These are phyloP conservation scores for Diaporthe caulivora DNA, from an alignment of 2,329 filamentous ascomycete species.

Conservation along the genomic window DNA sequence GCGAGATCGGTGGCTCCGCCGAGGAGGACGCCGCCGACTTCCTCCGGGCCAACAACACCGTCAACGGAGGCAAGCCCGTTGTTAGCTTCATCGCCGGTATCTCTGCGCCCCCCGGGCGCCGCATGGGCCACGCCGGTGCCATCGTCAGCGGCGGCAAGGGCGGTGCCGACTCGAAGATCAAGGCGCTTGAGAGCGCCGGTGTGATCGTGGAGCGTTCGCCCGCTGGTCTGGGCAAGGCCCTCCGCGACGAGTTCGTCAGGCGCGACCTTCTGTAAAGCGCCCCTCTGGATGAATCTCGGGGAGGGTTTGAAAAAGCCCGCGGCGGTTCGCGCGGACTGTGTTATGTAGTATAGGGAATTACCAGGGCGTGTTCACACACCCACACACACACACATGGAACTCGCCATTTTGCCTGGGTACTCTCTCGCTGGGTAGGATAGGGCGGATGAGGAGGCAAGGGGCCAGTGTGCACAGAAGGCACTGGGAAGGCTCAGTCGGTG, in stretches of 20 bases:
- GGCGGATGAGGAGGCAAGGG: constrained; percentile 10
- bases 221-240: constrained; percentile 89
- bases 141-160: constrained; percentile 98
- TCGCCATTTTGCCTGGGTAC: constrained; percentile 5
- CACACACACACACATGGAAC: not conserved
- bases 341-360: constrained; percentile 35
- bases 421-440: not conserved
- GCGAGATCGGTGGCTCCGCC: constrained; percentile 96
- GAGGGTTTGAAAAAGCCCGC: not conserved
- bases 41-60: constrained; percentile 90
- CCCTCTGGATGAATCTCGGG: too few species aligned
- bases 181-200: constrained; percentile 90
- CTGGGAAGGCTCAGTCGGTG: constrained; percentile 29
- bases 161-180: constrained; percentile 98
- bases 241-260: constrained; percentile 96
- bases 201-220: constrained; percentile 97
- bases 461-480: constrained; percentile 30
- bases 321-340: not conserved
- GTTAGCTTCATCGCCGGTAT: constrained; percentile 99
- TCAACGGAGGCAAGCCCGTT: constrained; percentile 88
- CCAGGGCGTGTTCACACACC: not conserved
- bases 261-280: constrained; percentile 85
- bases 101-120: constrained; percentile 92
- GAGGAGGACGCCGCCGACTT: constrained; percentile 99
- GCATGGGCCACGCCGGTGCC: constrained; percentile 99